Percentiles rank a stretch among this genome's conserved stretches.
Evolutionary conservation across 2,329 filamentous ascomycete genomes (phyloP).

Genomic region (Aspergillus japonicus): DNA sequence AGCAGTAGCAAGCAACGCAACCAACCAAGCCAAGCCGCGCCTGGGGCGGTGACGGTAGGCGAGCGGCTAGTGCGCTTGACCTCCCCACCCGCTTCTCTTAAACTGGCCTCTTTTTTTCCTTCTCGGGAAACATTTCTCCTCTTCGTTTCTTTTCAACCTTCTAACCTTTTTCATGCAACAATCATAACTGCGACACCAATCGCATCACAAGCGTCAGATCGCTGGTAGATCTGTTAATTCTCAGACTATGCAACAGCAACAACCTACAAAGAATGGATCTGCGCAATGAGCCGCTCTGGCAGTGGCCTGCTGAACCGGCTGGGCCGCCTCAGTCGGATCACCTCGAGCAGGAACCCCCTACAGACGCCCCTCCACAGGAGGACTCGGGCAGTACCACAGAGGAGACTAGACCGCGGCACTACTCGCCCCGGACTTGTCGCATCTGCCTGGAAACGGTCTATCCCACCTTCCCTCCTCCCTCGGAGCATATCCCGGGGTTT

Average conservation of each 20-base stretch:
- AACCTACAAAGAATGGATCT: conserved; percentile 14
- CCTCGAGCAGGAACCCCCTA: conserved; percentile 9
- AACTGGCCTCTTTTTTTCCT: conserved; percentile 17
- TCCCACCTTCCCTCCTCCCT: conserved; percentile 58
- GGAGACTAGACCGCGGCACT: conserved; percentile 49
- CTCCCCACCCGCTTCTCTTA: conserved; percentile 8
- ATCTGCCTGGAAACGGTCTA: conserved; percentile 78
- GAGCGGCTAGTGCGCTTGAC: conserved; percentile 22
- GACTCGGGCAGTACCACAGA: conserved; percentile 17
- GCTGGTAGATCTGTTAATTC: conserved; percentile 15
- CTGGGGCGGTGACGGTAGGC: conserved; percentile 24
- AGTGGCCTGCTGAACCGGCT: conserved; percentile 21
- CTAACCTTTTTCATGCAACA: neutral
- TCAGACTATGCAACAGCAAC: conserved; percentile 14
- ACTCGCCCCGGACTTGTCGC: conserved; percentile 74
- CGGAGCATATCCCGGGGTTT: conserved; percentile 56
- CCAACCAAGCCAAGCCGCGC: conserved; percentile 18
- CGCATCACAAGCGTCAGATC: conserved; percentile 9
- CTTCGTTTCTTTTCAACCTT: conserved; percentile 2
- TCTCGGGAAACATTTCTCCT: neutral
- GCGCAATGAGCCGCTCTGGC: conserved; percentile 27
- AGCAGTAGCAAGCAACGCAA: conserved; percentile 15
- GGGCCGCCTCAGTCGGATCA: conserved; percentile 8
- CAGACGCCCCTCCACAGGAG: conserved; percentile 14
- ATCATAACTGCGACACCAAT: neutral